These are phyloP conservation scores for Pichia sp. DNA, from an alignment of 1,139 yeast species.

Conservation along the genomic window DNA sequence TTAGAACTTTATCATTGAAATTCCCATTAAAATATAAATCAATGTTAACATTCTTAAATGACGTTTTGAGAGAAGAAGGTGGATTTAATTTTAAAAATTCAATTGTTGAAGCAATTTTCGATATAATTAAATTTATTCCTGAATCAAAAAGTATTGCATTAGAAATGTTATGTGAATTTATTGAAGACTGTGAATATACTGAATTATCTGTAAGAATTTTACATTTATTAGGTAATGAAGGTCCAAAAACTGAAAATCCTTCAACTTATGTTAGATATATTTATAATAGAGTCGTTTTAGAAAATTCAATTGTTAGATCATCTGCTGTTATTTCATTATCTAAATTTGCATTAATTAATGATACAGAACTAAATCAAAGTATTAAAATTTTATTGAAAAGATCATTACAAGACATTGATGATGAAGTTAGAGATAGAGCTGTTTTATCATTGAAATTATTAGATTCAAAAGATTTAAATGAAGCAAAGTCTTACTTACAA, in stretches of 20 bases:
- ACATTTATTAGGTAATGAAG: slow-evolving; percentile 89
- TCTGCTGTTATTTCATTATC: slow-evolving; percentile 92
- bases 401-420: slow-evolving; percentile 85
- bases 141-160: slow-evolving; percentile 81
- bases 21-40: slow-evolving; percentile 88
- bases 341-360: slow-evolving; percentile 74
- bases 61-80: slow-evolving; percentile 86
- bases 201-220: slow-evolving; percentile 87
- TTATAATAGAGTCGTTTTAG: slow-evolving; percentile 92
- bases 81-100: slow-evolving; percentile 74
- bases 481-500: slow-evolving; percentile 49
- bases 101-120: slow-evolving; percentile 88
- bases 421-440: slow-evolving; percentile 98
- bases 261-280: slow-evolving; percentile 92
- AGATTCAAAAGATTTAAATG: slow-evolving; percentile 36
- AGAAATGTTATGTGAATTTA: slow-evolving; percentile 89
- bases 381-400: slow-evolving; percentile 72
- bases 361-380: slow-evolving; percentile 64
- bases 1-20: slow-evolving; percentile 83
- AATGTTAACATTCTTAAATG: slow-evolving; percentile 77
- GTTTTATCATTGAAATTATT: slow-evolving; percentile 74
- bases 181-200: slow-evolving; percentile 96
- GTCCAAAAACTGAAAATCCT: slow-evolving; percentile 82
- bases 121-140: slow-evolving; percentile 82
- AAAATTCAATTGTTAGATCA: slow-evolving; percentile 90